A percentile compares a stretch with the other conserved stretches of the same genome.
Evolutionary conservation across 192 early-diverging fungal species (phyloP).

Genomic region (Martensiomyces pterosporus): DNA sequence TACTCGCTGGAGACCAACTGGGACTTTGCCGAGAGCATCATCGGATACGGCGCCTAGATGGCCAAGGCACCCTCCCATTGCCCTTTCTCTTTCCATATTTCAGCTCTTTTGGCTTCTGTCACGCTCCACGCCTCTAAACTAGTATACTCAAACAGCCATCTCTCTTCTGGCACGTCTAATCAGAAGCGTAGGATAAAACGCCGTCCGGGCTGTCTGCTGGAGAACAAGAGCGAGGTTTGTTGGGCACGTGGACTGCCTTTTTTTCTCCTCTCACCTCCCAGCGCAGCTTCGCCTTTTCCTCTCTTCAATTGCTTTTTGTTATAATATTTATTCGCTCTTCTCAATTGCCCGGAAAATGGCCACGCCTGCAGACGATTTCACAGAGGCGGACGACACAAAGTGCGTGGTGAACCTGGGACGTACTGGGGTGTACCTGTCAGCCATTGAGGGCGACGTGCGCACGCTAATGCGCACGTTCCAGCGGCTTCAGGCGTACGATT

Average conservation of each 20-base stretch:
- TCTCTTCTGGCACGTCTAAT: no score
- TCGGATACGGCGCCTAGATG: constrained; percentile 69
- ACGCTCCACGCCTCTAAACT: no score
- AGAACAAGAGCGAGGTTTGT: no score
- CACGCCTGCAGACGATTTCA: constrained; percentile 2
- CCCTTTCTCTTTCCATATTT: no score
- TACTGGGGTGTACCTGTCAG: constrained; percentile 46
- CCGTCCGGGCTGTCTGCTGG: no score
- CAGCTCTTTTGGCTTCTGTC: no score
- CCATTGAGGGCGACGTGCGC: constrained; percentile 47
- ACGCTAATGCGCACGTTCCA: constrained; percentile 51
- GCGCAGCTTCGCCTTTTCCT: no score
- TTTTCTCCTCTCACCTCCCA: no score
- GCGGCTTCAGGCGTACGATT: constrained; percentile 44
- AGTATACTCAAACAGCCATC: no score
- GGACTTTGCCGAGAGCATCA: constrained; percentile 76
- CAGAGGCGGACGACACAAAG: constrained; percentile 42
- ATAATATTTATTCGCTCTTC: constrained; percentile 2
- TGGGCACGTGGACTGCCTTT: no score
- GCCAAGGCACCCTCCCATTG: no score
- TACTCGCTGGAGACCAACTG: constrained; percentile 87
- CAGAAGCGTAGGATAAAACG: no score
- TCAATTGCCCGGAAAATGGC: constrained; percentile 8
- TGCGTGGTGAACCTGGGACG: constrained; percentile 45
- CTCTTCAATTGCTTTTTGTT: background rate